phyloP scores from a whole-genome alignment of 495 filamentous ascomycete genomes.

The Podospora conica region DNA sequence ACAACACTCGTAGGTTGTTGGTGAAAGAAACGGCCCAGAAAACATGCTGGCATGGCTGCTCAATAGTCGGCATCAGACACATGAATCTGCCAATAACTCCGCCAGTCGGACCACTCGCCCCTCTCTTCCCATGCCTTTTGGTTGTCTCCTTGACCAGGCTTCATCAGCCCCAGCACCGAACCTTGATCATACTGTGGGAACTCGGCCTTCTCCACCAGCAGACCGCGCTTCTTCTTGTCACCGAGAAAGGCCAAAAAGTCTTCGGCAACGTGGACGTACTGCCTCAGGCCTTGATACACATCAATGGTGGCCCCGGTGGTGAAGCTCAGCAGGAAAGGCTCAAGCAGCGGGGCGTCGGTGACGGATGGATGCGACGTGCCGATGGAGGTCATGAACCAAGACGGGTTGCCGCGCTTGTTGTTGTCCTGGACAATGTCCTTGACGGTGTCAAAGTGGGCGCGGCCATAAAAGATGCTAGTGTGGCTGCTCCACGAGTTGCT shows the following conservation, averaged over 20 bases:
- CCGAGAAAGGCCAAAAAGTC: slow-evolving; percentile 40
- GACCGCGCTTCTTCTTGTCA: slow-evolving; percentile 25
- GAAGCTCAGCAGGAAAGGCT: slow-evolving; percentile 42
- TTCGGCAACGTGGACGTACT: slow-evolving; percentile 42
- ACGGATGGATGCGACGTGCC: slow-evolving; percentile 48
- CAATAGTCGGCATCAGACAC: slow-evolving; percentile 17
- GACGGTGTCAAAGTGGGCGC: slow-evolving; percentile 48
- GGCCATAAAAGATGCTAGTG: slow-evolving; percentile 41
- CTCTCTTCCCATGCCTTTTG: slow-evolving; percentile 15
- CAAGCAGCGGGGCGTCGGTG: slow-evolving; percentile 49
- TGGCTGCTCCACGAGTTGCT: slow-evolving; percentile 47
- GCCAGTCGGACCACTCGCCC: slow-evolving; percentile 32
- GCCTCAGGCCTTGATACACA: slow-evolving; percentile 34
- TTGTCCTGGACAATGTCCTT: slow-evolving; percentile 38
- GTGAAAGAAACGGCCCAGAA: too few relatives aligned
- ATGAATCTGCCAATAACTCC: slow-evolving; percentile 39
- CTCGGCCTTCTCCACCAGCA: slow-evolving; percentile 34
- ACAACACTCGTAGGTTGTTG: background rate
- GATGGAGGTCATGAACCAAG: slow-evolving; percentile 48
- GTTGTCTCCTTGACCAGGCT: slow-evolving; percentile 31
- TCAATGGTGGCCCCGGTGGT: slow-evolving; percentile 43
- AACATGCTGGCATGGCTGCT: too few relatives aligned
- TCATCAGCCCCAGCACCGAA: slow-evolving; percentile 31
- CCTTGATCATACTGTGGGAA: slow-evolving; percentile 34
- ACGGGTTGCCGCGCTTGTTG: slow-evolving; percentile 27